Base-by-base conservation (phyloP, 352 stramenopile species). In the Phytopythium chamaehyphon region DNA sequence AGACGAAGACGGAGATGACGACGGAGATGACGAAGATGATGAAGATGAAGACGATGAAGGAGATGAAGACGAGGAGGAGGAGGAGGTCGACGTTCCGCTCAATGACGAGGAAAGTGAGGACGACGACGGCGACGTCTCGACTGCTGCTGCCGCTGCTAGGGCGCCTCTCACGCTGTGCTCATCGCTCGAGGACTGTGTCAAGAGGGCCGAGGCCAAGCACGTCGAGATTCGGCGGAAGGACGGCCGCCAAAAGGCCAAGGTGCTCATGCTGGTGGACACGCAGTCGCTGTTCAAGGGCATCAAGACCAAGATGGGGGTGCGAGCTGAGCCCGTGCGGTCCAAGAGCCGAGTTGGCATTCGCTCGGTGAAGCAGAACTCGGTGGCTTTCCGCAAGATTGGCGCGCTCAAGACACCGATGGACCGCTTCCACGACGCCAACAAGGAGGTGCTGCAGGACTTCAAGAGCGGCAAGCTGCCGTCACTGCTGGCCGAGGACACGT, bases 351-450 rank as follows among this genome's bases (percentile, higher is more conserved):
- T 69, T 8, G 79, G 79, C 23, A 66, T 90, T 28, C 68, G 76
- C 19, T 90, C 79, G 3, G 62, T 66, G 9, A 90, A 85, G 46
- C 76, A 86, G 33, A 65, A 69, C 15, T 67, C 69, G 31, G 51
- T 82, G 53, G 60, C 54, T 43, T 90, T 76, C 65, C 74, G 75
- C 53, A 75, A 83, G 57, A 72, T 73, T 28, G 76, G 66, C 16
- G 56, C 76, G n/a, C 63, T 90, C 18, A 90, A 90, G 66, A 88
- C 79, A 44, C 79, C 79, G 2, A 61, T 87, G 66, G 74, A 88
- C 9, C 62, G 67, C 37, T 90, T 83, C 46, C 73, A 88, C 39
- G 74, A 79, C 28, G 63, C 72, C 12, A 88, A 90, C 69, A 76
- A 77, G 46, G 50, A 65, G 14, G 54, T 81, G 47, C 58, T 90